Evolutionary conservation across 2,329 filamentous ascomycete species (phyloP).

Genomic region (Stagonosporopsis rhizophila): DNA sequence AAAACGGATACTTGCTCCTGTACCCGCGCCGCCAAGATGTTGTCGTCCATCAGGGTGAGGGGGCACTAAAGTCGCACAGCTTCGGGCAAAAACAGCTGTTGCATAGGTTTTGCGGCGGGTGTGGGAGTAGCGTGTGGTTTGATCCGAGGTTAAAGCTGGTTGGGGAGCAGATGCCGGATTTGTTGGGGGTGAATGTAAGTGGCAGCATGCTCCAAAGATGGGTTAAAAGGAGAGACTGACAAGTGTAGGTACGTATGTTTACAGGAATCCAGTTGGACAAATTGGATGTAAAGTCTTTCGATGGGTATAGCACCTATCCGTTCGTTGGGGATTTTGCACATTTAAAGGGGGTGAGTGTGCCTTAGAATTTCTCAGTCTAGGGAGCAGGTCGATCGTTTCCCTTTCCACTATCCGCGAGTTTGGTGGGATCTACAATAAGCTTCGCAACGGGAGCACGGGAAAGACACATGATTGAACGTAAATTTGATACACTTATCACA

Average conservation of each 20-base stretch:
- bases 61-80: not conserved
- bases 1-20: slow-evolving; percentile 60
- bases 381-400: too few species aligned
- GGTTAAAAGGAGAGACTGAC: not conserved
- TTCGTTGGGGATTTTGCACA: slow-evolving; percentile 6
- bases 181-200: slow-evolving; percentile 13
- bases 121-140: slow-evolving; percentile 14
- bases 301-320: slow-evolving; percentile 10
- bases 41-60: not conserved
- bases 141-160: slow-evolving; percentile 4
- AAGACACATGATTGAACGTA: not conserved
- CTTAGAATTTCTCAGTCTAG: not conserved
- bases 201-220: not conserved
- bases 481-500: not conserved
- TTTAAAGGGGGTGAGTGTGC: not conserved
- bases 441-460: too few species aligned
- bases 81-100: slow-evolving; percentile 10
- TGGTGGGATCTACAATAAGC: too few species aligned
- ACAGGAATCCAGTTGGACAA: slow-evolving; percentile 3
- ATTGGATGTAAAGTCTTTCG: slow-evolving; percentile 4
- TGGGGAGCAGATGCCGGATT: slow-evolving; percentile 9
- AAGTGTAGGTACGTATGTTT: slow-evolving; percentile 8
- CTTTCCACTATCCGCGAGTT: too few species aligned
- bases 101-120: slow-evolving; percentile 9
- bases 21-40: slow-evolving; percentile 25